phyloP scores from a whole-genome alignment of 1,139 yeast species.

The Debaryomyces coudertii region DNA sequence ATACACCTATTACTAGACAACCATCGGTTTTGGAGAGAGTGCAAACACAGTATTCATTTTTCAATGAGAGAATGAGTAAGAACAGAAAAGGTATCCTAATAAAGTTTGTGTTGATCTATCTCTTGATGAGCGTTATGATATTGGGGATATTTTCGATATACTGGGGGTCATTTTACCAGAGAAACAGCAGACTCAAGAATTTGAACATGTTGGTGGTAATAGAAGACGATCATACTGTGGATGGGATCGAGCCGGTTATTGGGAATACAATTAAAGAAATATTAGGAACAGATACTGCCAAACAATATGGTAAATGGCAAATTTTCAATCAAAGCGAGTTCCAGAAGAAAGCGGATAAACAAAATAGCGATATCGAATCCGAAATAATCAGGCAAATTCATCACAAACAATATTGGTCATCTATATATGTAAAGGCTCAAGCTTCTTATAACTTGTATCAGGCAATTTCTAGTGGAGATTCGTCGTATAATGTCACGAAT shows the following conservation, averaged over 20 bases:
- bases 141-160: slow-evolving; percentile 42
- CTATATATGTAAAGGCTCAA: slow-evolving; percentile 43
- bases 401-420: slow-evolving; percentile 50
- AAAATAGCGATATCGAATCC: slow-evolving; percentile 33
- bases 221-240: slow-evolving; percentile 34
- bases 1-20: slow-evolving; percentile 16
- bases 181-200: slow-evolving; percentile 32
- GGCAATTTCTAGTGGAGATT: slow-evolving; percentile 31
- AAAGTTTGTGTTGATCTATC: slow-evolving; percentile 22
- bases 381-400: slow-evolving; percentile 42
- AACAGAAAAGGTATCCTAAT: slow-evolving; percentile 24
- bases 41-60: slow-evolving; percentile 26
- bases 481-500: slow-evolving; percentile 30
- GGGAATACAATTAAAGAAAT: slow-evolving; percentile 30
- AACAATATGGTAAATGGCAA: slow-evolving; percentile 43
- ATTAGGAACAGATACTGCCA: slow-evolving; percentile 23
- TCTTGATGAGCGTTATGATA: slow-evolving; percentile 32
- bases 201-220: slow-evolving; percentile 45
- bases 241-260: slow-evolving; percentile 35
- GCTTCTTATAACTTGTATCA: slow-evolving; percentile 36
- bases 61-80: slow-evolving; percentile 26
- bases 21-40: slow-evolving; percentile 21
- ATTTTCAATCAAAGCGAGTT: slow-evolving; percentile 32
- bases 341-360: slow-evolving; percentile 30
- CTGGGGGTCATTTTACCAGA: slow-evolving; percentile 47